Base-by-base conservation (phyloP, 1,139 yeast species). In the Yamadazyma trypodendri region DNA sequence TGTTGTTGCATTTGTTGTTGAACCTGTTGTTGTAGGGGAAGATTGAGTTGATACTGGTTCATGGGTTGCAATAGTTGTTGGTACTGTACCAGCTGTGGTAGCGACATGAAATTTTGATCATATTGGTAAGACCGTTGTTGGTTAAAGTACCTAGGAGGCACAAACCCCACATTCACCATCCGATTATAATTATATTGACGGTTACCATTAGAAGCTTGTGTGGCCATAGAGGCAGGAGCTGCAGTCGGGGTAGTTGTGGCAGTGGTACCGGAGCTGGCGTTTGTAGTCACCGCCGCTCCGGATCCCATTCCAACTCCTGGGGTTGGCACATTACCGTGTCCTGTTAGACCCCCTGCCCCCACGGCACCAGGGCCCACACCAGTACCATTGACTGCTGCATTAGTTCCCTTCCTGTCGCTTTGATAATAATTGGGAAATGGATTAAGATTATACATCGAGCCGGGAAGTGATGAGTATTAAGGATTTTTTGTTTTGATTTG, bases 41-140 rank as follows among this genome's bases (percentile, higher is more conserved):
- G 40, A 16, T 34, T 48, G 31, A 41, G 48, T 28, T 39, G 48
- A 31, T 38, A 44, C 32, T 43, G 50, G 34, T 39, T 42, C 22
- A 28, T 40, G 20, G 43, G 50, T 27, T 33, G 36, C 21, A 22
- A 29, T 31, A 41, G 39, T 20, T 37, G 49, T 28, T 39, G 49
- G 20, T 41, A 40, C 24, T 43, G 44, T 2, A 25, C 25, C 20
- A 7, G 35, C 11, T 32, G 35, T 3, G 35, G 35, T 12, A 20
- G 6, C 24, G 28, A 28, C 11, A 28, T 10, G 10, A 15, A 28
- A 15, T 28, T 28, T 28, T 28, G 31, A 8, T 28, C 25, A 20
- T 32, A 32, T 10, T 32, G 28, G 16, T 32, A 27, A 11, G 28
- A 24, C 25, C 35, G 21, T 20, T 32, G 35, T 20, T 27, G 30